Percentiles rank a stretch among this genome's conserved stretches.
These are phyloP conservation scores for Jatropha curcas DNA, from an alignment of 345 rosid species.

Conservation along the genomic window DNA sequence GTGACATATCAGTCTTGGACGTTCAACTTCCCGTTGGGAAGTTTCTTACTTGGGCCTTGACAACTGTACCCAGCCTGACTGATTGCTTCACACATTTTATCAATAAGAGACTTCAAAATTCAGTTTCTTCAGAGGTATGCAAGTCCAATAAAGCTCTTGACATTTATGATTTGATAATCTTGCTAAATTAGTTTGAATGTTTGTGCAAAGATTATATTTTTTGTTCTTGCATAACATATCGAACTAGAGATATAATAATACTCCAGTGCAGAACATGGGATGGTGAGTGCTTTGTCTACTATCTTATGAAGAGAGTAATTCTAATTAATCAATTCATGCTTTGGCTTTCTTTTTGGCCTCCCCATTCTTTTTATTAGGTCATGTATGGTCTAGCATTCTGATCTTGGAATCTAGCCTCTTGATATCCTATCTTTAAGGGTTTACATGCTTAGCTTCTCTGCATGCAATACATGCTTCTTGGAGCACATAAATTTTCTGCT, in stretches of 20 bases:
- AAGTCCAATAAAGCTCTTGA: neutral
- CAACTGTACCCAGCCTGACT: slow-evolving; percentile 54
- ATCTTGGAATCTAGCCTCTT: neutral
- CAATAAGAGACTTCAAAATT: slow-evolving; percentile 47
- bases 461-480: no score
- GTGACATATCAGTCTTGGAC: slow-evolving; percentile 45
- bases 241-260: no score
- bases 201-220: no score
- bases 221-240: no score
- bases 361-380: neutral
- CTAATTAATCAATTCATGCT: no score
- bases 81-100: slow-evolving; percentile 65
- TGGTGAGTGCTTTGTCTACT: no score
- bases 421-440: no score
- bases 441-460: no score
- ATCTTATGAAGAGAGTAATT: no score
- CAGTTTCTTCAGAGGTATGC: slow-evolving; percentile 42
- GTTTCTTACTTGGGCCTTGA: slow-evolving; percentile 64
- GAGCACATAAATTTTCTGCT: no score
- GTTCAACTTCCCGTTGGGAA: slow-evolving; percentile 62
- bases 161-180: neutral
- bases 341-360: neutral
- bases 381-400: neutral
- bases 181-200: no score
- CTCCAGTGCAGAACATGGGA: no score